phyloP scores from a whole-genome alignment of 805 yeast genomes.

The Dipodascus geniculatus region DNA sequence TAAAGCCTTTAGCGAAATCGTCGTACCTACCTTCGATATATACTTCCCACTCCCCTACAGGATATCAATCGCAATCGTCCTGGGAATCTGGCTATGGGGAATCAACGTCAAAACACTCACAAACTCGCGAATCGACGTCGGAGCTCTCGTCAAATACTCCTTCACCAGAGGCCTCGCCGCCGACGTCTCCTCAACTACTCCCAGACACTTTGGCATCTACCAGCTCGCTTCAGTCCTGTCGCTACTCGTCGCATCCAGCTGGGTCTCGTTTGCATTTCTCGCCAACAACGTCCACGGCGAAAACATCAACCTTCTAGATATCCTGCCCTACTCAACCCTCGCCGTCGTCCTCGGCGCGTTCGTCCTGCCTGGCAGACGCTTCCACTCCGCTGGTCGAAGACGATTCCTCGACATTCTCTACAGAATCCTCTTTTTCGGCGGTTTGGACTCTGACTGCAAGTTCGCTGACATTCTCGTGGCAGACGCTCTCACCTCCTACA shows the following conservation, averaged over 20 bases:
- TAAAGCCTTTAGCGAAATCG: conserved; percentile 8
- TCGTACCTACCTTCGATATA: conserved; percentile 20
- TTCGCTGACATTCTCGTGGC: conserved; percentile 73
- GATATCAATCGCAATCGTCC: conserved; percentile 16
- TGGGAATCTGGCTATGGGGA: conserved; percentile 28
- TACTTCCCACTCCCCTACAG: conserved; percentile 38
- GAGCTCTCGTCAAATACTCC: conserved; percentile 14
- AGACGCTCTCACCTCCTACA: conserved; percentile 75
- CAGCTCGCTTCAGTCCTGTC: conserved; percentile 24
- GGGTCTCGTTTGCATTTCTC: conserved; percentile 15
- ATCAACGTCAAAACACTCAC: conserved; percentile 18
- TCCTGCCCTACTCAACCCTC: conserved; percentile 32
- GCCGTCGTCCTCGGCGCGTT: conserved; percentile 25
- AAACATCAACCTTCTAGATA: conserved; percentile 18
- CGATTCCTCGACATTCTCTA: conserved; percentile 33
- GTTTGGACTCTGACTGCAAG: conserved; percentile 43
- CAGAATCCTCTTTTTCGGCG: conserved; percentile 42
- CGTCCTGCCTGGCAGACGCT: conserved; percentile 31
- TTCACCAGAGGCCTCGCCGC: neutral
- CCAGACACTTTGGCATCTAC: conserved; percentile 28
- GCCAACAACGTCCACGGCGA: conserved; percentile 11
- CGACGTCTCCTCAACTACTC: conserved; percentile 9
- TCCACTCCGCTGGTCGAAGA: conserved; percentile 24
- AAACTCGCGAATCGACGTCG: conserved; percentile 18
- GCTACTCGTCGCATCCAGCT: conserved; percentile 15